Evolutionary conservation across 1,284 basidiomycete species (phyloP), one percentile per base, ranked within the genome.

Genomic region (Pseudozyma sp.): DNA sequence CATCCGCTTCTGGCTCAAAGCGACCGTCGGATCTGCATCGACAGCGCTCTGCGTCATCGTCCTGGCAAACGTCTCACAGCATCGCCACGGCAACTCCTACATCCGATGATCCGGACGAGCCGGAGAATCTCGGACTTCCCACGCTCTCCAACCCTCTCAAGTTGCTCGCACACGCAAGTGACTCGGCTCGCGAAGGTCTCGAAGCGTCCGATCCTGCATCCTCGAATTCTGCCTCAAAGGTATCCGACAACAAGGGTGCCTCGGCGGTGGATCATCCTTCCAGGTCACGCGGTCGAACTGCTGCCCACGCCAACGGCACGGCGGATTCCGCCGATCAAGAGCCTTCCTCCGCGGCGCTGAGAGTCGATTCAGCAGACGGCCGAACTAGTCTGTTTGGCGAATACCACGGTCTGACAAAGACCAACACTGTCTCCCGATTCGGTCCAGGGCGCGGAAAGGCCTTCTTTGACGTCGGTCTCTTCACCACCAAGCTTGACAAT

Each of bases 61-160:
- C 62, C 4, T 62, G 58, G 54, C 63, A 65, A 34, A 57, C 68
- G 7, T 49, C 61, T 10, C 56, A 61, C 14, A 66, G 60, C 45
- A 67, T 72, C 50, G 17, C 69, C 24, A 63, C 69, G 10, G 69
- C 69, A 6, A 68, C 71, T n/a, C 71, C 71, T 0, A 69, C 71
- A 0, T 61, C 62, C 0, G 62, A 65, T 24, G 73, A 76, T 16
- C 69, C 68, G 13, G 73, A 76, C 19, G 68, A 76, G 46, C 69
- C 73, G 2, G 68, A 76, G 31, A 75, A 76, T 30, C 54, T 74
- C 2, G 74, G 74, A 7, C 50, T 76, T n/a, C 74, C 70, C 9
- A 74, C 66, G 7, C 57, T 76, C 14, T 68, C 62, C 8, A 76
- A 76, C 33, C 74, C 74, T 29, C 60, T 76, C 53, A 76, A 76